Conservation (phyloP, 2,329 filamentous ascomycete species). For the Aspergillus fumigatiaffinis region DNA sequence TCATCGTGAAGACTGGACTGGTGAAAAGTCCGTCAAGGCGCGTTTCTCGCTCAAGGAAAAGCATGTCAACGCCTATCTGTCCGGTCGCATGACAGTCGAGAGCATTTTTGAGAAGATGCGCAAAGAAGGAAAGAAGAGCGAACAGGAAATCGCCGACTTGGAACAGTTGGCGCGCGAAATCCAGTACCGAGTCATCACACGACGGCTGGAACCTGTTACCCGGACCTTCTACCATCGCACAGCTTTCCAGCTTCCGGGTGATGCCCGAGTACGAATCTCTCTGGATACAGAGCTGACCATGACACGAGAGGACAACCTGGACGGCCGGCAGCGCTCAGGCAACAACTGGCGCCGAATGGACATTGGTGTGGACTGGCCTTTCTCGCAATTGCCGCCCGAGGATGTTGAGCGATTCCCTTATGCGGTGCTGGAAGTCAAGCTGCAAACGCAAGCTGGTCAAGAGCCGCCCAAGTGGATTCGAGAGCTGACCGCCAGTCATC, state of each 20-base stretch:
- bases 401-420: constrained; percentile 94
- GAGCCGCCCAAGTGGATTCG: constrained; percentile 96
- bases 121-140: constrained; percentile 89
- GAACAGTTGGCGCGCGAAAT: constrained; percentile 87
- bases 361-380: constrained; percentile 94
- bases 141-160: constrained; percentile 83
- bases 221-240: constrained; percentile 98
- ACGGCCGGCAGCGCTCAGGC: constrained; percentile 70
- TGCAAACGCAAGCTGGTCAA: constrained; percentile 92
- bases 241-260: constrained; percentile 93
- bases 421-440: constrained; percentile 92
- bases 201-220: constrained; percentile 82
- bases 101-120: constrained; percentile 95
- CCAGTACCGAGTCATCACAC: constrained; percentile 86
- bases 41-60: constrained; percentile 96
- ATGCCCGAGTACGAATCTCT: constrained; percentile 93
- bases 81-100: constrained; percentile 76
- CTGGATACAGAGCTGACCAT: constrained; percentile 95
- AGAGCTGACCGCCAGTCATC: constrained; percentile 84
- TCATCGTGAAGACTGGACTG: constrained; percentile 97
- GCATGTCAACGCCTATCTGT: constrained; percentile 87
- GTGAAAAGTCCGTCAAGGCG: constrained; percentile 97
- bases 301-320: constrained; percentile 90
- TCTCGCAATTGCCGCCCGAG: constrained; percentile 77
- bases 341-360: constrained; percentile 96